Conservation (phyloP, 768 basidiomycete species). For the Hygrophorus pudorinus region DNA sequence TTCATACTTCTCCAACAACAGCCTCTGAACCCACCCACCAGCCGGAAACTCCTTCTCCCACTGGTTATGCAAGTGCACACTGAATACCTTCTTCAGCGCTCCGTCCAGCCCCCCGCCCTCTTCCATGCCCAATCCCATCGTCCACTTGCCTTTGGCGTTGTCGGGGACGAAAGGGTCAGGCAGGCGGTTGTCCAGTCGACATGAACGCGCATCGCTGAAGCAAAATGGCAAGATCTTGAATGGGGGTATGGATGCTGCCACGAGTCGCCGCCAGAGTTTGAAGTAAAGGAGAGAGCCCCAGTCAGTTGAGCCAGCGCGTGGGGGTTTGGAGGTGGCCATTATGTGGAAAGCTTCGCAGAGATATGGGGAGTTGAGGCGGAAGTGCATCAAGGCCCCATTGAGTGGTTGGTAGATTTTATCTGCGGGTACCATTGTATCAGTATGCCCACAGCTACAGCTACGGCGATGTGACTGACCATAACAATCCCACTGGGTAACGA, state of each 20-base stretch:
- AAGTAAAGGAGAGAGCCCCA: conserved; percentile 92
- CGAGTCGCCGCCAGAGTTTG: conserved; percentile 80
- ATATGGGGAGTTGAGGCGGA: conserved; percentile 84
- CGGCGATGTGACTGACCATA: conserved; percentile 53
- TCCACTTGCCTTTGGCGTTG: conserved; percentile 51
- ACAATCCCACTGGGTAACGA: conserved; percentile 98
- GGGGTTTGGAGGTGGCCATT: conserved; percentile 68
- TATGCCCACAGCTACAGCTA: background rate
- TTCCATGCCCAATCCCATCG: conserved; percentile 49
- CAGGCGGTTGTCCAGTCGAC: conserved; percentile 85
- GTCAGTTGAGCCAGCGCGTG: conserved; percentile 73
- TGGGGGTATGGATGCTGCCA: conserved; percentile 62
- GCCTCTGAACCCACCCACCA: conserved; percentile 79
- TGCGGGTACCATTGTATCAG: conserved; percentile 14
- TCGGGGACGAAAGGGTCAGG: conserved; percentile 80
- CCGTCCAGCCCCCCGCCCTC: conserved; percentile 55
- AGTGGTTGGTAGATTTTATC: conserved; percentile 71
- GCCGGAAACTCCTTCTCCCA: conserved; percentile 84
- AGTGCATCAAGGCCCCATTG: conserved; percentile 94
- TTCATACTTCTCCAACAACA: conserved; percentile 63
- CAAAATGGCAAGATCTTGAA: conserved; percentile 95
- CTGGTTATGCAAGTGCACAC: conserved; percentile 91
- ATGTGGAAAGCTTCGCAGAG: conserved; percentile 94
- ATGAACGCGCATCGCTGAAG: conserved; percentile 86
- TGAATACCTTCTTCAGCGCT: conserved; percentile 65